Base-by-base conservation (phyloP, 2,329 filamentous ascomycete species). In the Colletotrichum costaricense region DNA sequence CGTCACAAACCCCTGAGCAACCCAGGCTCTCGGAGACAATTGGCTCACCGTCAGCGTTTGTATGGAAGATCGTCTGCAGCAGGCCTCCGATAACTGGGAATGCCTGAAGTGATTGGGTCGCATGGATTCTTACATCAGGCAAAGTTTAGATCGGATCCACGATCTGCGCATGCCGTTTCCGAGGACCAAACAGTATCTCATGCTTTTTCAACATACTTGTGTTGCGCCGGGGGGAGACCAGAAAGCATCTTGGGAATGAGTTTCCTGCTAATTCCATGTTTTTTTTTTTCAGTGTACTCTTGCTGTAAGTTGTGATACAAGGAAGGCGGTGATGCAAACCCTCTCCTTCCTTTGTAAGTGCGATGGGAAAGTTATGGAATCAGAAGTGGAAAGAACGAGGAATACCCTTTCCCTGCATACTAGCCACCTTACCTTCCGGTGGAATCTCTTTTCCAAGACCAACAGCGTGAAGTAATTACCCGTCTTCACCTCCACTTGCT, bases 1-100 rank as follows among this genome's bases (percentile, higher is more conserved):
- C 52, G 42, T 69, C 33, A 22, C 24, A 30, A 22, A 19, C 52
- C 26, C 54, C 19, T 46, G 38, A 46, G 12, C n/a, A 69, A 56
- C 4, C 28, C 16, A 19, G 28, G 9, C 24, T 58, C 11, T 30
- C 12, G 30, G 28, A 46, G 35, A 22, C 33, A 4, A 64, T 64
- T 73, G 66, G 55, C 22, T 38, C 16, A 16, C 24, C 38, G 55
- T 19, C 5, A 14, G 42, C 38, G 59, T 46, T 46, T 60, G 54
- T 19, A 42, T 19, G 46, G 46, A 28, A 33, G 33, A 73, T 60
- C 54, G 26, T 30, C 52, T n/a, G 16, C 26, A 16, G 46, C 24
- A 67, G 33, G 68, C 68, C 68, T 59, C 59, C 33, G n/a, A 59
- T 35, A 49, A 35, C 16, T 69, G 30, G n/a, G 33, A 56, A 19